Evolutionary conservation across 2,329 filamentous ascomycete genomes (phyloP).

Genomic region (Stagonosporopsis cucurbitacearum): DNA sequence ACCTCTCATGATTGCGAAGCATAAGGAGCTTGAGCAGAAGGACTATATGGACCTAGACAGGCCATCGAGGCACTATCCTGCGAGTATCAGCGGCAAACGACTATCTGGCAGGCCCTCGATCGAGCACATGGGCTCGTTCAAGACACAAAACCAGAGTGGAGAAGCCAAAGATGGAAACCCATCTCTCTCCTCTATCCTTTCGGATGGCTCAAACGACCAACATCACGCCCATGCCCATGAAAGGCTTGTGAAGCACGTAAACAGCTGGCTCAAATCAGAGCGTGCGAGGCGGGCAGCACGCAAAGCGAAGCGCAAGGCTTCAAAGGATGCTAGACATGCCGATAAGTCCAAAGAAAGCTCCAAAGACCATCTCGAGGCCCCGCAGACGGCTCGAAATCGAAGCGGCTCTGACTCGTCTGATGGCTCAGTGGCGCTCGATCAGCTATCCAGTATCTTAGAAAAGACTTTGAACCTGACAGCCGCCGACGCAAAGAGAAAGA

Average conservation of each 20-base stretch:
- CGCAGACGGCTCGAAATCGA: conserved; percentile 48
- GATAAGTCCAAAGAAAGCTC: background rate
- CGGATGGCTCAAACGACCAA: conserved; percentile 37
- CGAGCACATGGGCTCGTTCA: conserved; percentile 38
- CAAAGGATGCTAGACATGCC: conserved; percentile 49
- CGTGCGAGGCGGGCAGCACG: conserved; percentile 68
- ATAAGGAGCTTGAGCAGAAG: conserved; percentile 53
- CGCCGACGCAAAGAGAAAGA: conserved; percentile 42
- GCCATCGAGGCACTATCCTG: conserved; percentile 43
- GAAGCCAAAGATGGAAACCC: conserved; percentile 34
- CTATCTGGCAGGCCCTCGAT: conserved; percentile 52
- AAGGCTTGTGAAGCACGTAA: conserved; percentile 72
- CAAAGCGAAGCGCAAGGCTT: conserved; percentile 59
- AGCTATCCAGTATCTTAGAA: conserved; percentile 79
- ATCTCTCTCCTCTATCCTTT: conserved; percentile 39
- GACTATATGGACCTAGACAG: conserved; percentile 52
- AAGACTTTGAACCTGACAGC: conserved; percentile 62
- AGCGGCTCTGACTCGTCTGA: conserved; percentile 65
- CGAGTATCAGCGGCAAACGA: conserved; percentile 51
- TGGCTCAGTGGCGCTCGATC: conserved; percentile 76
- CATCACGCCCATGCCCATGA: conserved; percentile 39
- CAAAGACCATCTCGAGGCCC: conserved; percentile 5
- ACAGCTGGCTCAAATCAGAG: conserved; percentile 84
- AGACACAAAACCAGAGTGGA: conserved; percentile 19
- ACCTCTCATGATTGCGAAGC: conserved; percentile 54